Percentiles rank a stretch among this genome's conserved stretches.
Conservation (phyloP, 1,284 basidiomycete genomes). For the Pterulicium gracile region DNA sequence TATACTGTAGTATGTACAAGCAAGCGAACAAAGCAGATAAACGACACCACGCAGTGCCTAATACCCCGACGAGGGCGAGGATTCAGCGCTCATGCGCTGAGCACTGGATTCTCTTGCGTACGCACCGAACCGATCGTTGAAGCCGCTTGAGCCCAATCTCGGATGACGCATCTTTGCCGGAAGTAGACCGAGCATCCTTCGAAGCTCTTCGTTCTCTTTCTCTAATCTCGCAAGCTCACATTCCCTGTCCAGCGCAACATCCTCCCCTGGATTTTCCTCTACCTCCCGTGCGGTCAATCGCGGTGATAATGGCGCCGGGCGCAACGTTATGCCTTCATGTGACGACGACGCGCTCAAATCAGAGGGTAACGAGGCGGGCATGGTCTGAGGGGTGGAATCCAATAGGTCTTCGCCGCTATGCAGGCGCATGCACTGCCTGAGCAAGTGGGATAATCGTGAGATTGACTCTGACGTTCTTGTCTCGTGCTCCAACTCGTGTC, state of each 20-base stretch:
- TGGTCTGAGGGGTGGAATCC: background rate
- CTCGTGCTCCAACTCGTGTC: constrained; percentile 47
- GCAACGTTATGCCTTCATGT: too few species aligned
- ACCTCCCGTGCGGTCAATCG: constrained; percentile 17
- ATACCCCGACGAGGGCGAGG: background rate
- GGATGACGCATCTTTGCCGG: constrained; percentile 14
- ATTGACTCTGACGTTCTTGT: constrained; percentile 64
- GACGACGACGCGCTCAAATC: too few species aligned
- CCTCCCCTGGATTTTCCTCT: constrained; percentile 29
- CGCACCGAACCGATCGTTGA: background rate
- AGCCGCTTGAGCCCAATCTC: background rate
- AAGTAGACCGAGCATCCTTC: constrained; percentile 49
- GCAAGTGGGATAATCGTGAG: constrained; percentile 58
- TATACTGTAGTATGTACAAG: too few species aligned
- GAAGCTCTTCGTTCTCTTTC: constrained; percentile 75
- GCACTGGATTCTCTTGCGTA: background rate
- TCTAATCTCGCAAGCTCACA: constrained; percentile 78
- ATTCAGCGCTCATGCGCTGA: background rate
- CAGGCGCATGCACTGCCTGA: constrained; percentile 66
- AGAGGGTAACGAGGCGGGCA: too few species aligned
- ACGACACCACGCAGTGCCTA: too few species aligned
- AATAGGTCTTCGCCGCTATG: constrained; percentile 65
- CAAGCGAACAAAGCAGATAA: too few species aligned
- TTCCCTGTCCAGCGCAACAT: constrained; percentile 79
- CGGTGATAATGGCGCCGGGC: background rate